phyloP scores from a whole-genome alignment of 1,139 yeast genomes.

The Candida glucosophila region DNA sequence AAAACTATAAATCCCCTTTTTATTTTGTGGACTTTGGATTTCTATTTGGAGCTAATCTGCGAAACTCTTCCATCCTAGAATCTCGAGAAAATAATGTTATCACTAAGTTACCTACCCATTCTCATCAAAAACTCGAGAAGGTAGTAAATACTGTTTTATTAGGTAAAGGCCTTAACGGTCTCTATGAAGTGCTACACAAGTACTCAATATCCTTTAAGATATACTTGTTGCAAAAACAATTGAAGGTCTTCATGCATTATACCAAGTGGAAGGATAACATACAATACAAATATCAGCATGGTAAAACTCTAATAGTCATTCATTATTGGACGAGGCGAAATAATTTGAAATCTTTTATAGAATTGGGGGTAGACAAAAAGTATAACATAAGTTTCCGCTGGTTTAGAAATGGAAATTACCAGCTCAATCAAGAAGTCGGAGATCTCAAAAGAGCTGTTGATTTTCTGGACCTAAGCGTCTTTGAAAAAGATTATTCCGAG shows the following conservation, averaged over 20 bases:
- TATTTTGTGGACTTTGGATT: conserved; percentile 72
- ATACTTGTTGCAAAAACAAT: conserved; percentile 58
- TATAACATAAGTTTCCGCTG: conserved; percentile 55
- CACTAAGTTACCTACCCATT: conserved; percentile 24
- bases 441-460: no score
- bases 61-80: no score
- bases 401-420: conserved; percentile 49
- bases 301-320: conserved; percentile 49
- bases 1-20: conserved; percentile 48
- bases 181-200: conserved; percentile 61
- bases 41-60: conserved; percentile 38
- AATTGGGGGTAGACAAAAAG: conserved; percentile 52
- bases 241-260: conserved; percentile 44
- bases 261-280: conserved; percentile 59
- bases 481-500: not conserved
- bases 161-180: conserved; percentile 44
- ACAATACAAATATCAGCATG: conserved; percentile 59
- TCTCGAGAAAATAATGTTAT: conserved; percentile 25
- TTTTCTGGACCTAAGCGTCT: conserved; percentile 3
- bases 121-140: conserved; percentile 43
- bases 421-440: no score
- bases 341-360: conserved; percentile 43
- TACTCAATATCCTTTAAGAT: conserved; percentile 71
- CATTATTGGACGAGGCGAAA: conserved; percentile 61
- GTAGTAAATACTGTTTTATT: conserved; percentile 52